Percentiles rank a stretch among this genome's conserved stretches.
These are phyloP conservation scores for Calonectria ilicicola DNA, from an alignment of 2,329 filamentous ascomycete genomes.

Conservation along the genomic window DNA sequence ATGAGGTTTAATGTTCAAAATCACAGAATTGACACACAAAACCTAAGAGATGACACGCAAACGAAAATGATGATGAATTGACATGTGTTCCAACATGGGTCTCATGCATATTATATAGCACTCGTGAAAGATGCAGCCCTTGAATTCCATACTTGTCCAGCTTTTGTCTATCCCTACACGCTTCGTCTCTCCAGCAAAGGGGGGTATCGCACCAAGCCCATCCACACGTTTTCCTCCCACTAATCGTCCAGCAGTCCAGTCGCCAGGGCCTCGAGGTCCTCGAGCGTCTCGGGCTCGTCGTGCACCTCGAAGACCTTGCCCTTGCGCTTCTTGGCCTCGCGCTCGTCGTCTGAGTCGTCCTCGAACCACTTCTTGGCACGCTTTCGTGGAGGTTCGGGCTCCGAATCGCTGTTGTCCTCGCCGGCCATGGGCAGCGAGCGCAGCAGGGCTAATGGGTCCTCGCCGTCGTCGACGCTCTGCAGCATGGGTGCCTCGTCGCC, in stretches of 20 bases:
- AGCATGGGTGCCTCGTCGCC: constrained; percentile 47
- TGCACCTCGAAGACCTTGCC: constrained; percentile 71
- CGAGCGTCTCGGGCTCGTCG: constrained; percentile 81
- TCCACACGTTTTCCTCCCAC: constrained; percentile 44
- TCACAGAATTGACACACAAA: not conserved
- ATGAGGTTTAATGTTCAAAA: not conserved
- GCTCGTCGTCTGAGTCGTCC: constrained; percentile 70
- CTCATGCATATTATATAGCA: not conserved
- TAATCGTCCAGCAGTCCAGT: constrained; percentile 73
- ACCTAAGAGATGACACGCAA: not conserved
- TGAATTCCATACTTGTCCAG: constrained; percentile 18
- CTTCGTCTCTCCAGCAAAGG: constrained; percentile 11
- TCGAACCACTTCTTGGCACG: constrained; percentile 85
- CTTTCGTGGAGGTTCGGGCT: constrained; percentile 60
- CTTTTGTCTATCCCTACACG: constrained; percentile 39
- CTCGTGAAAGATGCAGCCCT: constrained; percentile 10
- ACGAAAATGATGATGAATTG: not conserved
- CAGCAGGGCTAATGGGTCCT: constrained; percentile 64
- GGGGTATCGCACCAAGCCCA: constrained; percentile 44
- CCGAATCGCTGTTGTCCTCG: constrained; percentile 46
- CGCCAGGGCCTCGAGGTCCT: constrained; percentile 82
- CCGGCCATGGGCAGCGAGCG: constrained; percentile 67
- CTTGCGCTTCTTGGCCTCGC: constrained; percentile 53
- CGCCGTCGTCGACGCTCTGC: constrained; percentile 43
- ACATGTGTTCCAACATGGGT: no score